Conservation (phyloP, 169 alveolate species). For the Hammondia hammondi region DNA sequence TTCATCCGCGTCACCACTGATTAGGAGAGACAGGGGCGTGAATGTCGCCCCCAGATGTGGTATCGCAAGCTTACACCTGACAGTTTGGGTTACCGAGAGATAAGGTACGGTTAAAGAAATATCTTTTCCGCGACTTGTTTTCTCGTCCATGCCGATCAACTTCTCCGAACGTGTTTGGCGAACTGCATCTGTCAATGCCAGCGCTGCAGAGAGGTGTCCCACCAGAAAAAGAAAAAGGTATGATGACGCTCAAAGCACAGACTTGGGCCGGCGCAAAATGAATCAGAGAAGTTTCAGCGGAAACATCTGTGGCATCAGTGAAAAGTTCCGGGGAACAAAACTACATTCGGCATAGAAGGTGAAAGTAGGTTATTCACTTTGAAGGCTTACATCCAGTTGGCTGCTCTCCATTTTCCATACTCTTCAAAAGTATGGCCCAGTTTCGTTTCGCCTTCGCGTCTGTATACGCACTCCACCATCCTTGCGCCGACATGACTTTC, state of each 20-base stretch:
- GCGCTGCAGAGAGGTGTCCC: not conserved
- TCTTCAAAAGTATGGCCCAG: not conserved
- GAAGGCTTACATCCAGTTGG: not conserved
- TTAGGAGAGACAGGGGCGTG: too few species aligned
- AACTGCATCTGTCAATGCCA: not conserved
- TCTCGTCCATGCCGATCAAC: not conserved
- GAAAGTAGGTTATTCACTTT: too few species aligned
- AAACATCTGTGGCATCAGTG: too few species aligned
- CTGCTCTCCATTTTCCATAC: not conserved
- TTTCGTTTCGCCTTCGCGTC: not conserved
- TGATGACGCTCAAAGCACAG: too few species aligned
- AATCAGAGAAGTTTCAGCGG: too few species aligned
- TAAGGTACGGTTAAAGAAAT: not conserved
- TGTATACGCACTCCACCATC: not conserved
- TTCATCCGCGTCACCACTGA: too few species aligned
- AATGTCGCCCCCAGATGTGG: too few species aligned
- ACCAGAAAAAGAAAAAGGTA: too few species aligned
- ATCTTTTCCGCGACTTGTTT: not conserved
- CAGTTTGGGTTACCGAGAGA: not conserved
- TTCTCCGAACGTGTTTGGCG: not conserved
- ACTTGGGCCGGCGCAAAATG: too few species aligned
- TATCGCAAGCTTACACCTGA: not conserved
- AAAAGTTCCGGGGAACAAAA: too few species aligned
- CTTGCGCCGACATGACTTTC: not conserved
- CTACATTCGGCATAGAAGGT: too few species aligned